Base-by-base conservation (phyloP, 2,329 filamentous ascomycete species). In the Alternaria angustiovoidea region DNA sequence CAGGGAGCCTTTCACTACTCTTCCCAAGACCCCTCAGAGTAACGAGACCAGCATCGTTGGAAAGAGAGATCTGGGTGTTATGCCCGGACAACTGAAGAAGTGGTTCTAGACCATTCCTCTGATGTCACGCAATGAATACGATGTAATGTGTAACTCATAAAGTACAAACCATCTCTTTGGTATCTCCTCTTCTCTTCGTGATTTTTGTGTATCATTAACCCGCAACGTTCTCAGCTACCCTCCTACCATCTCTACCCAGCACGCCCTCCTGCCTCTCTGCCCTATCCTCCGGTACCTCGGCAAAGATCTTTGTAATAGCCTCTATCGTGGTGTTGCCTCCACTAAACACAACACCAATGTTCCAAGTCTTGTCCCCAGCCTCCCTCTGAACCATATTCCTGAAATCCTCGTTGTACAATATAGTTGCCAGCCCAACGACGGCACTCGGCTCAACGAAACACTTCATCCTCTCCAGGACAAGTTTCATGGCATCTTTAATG, bases 391-490 rank as follows among this genome's bases (percentile, higher is more conserved):
- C 90, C 78, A 90, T 78, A 12, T 73, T 57, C 56, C 76, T 64
- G 41, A 97, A 97, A 4, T 93, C 92, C 79, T 96, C 92, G 75
- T 97, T 91, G 66, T 88, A 97, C 67, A 98, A 80, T 53, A 89
- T 89, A 7, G 92, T 91, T 0, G 94, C 95, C 61, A 98, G 78
- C 1, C 88, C 87, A n/a, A 97, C 94, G 2, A 89, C 93, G 0
- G 91, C 88, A 78, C 90, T 94, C 22, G 94, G 94, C 83, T 98
- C 94, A 12, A 97, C 88, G 22, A 97, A 88, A 47, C 96, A 81
- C 86, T 98, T 97, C 84, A 95, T 88, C 59, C 94, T 82, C 85
- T 98, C 94, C 63, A 94, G 81, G 34, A 96, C 90, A 63, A 98
- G 79, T 62, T 86, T 81, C 86, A 97, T 85, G 12, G 94, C 91